Conservation (phyloP, 2,329 filamentous ascomycete genomes). For the Calonectria crousiana region DNA sequence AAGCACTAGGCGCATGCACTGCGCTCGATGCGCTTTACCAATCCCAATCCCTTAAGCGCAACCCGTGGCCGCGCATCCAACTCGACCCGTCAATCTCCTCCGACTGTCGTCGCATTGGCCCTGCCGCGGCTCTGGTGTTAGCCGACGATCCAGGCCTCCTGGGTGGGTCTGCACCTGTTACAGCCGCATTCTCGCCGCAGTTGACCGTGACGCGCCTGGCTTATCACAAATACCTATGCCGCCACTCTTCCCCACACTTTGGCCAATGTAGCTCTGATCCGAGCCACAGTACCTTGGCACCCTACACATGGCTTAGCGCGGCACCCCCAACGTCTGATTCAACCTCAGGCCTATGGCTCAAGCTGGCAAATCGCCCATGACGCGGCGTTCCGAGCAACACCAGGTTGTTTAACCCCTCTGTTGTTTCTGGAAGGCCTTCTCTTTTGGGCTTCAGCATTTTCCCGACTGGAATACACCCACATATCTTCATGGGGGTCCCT, state of each 20-base stretch:
- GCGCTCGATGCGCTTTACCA: not conserved
- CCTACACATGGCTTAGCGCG: conserved; percentile 37
- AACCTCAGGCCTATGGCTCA: conserved; percentile 39
- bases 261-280: conserved; percentile 36
- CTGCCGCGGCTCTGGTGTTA: conserved; percentile 38
- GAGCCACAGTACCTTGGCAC: conserved; percentile 9
- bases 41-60: not conserved
- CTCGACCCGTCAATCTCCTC: conserved; percentile 12
- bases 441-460: not conserved
- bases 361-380: conserved; percentile 13
- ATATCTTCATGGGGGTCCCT: conserved; percentile 32
- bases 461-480: not conserved
- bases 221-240: conserved; percentile 32
- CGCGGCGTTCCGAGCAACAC: conserved; percentile 1
- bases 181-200: conserved; percentile 39
- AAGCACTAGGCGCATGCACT: not conserved
- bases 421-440: not conserved
- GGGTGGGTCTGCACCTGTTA: conserved; percentile 32
- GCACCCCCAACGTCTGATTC: conserved; percentile 36
- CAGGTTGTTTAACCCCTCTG: conserved; percentile 11
- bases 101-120: conserved; percentile 33
- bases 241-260: conserved; percentile 19
- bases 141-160: conserved; percentile 27
- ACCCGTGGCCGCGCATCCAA: not conserved
- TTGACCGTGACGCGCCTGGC: conserved; percentile 32